These are phyloP conservation scores for Fabrea salina DNA, from an alignment of 169 alveolate genomes.

Conservation along the genomic window DNA sequence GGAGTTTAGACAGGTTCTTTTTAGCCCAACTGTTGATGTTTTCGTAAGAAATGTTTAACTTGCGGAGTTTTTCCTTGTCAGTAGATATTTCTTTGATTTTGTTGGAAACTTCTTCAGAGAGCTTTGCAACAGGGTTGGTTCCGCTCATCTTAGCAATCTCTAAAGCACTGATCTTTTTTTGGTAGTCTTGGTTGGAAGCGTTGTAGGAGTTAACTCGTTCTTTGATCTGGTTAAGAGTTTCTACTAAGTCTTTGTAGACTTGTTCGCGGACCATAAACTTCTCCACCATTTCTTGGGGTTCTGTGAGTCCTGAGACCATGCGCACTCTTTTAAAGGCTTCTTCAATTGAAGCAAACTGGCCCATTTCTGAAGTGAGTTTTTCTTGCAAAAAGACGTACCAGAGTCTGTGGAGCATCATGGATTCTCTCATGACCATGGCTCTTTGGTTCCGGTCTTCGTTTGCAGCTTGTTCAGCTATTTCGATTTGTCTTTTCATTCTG, in stretches of 20 bases:
- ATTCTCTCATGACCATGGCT: slow-evolving; percentile 48
- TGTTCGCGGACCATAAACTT: slow-evolving; percentile 62
- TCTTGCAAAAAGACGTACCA: slow-evolving; percentile 40
- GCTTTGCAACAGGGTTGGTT: background rate
- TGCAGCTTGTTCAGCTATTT: slow-evolving; percentile 57
- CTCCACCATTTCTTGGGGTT: slow-evolving; percentile 50
- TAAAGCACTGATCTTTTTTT: background rate
- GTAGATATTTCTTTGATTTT: background rate
- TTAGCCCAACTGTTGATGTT: background rate
- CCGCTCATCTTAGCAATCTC: background rate
- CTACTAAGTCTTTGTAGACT: no score
- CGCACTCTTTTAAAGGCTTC: slow-evolving; percentile 57
- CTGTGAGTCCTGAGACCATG: slow-evolving; percentile 54
- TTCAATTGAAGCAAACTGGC: slow-evolving; percentile 34
- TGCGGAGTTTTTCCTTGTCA: background rate
- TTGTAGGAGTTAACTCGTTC: no score
- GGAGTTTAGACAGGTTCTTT: background rate
- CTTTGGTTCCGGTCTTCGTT: slow-evolving; percentile 52
- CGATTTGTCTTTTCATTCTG: slow-evolving; percentile 36
- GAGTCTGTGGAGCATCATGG: slow-evolving; percentile 38
- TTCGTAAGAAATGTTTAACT: background rate
- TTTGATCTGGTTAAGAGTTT: no score
- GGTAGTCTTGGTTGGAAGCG: no score
- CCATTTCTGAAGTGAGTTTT: slow-evolving; percentile 44
- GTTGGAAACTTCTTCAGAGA: background rate